A percentile compares a stretch with the other conserved stretches of the same genome.
These are phyloP conservation scores for Diatrype stigma DNA, from an alignment of 2,329 filamentous ascomycete genomes.

Conservation along the genomic window DNA sequence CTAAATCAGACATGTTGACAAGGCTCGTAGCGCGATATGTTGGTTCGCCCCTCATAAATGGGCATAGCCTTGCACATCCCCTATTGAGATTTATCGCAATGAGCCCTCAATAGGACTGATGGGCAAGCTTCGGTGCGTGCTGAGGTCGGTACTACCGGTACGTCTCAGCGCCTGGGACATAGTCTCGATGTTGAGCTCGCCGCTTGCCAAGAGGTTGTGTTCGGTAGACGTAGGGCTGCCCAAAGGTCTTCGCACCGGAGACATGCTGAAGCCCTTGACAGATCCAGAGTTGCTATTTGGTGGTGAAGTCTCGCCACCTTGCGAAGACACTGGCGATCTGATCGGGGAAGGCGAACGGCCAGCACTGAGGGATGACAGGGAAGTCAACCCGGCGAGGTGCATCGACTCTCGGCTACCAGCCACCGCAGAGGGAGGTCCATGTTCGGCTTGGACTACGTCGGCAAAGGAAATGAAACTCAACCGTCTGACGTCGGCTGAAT, in stretches of 20 bases:
- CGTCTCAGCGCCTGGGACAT: constrained; percentile 86
- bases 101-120: constrained; percentile 52
- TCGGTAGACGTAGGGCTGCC: constrained; percentile 59
- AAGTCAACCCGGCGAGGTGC: constrained; percentile 64
- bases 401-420: constrained; percentile 63
- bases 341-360: constrained; percentile 78
- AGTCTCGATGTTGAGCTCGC: constrained; percentile 85
- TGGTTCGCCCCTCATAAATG: constrained; percentile 2
- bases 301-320: constrained; percentile 63
- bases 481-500: constrained; percentile 73
- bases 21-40: constrained; percentile 2
- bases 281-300: constrained; percentile 73
- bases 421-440: constrained; percentile 52
- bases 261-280: constrained; percentile 69
- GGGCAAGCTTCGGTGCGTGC: constrained; percentile 50
- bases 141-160: constrained; percentile 78
- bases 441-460: constrained; percentile 85
- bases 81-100: constrained; percentile 17
- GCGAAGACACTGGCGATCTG: constrained; percentile 72
- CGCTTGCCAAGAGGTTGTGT: constrained; percentile 47
- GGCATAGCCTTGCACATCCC: background rate
- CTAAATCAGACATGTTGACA: background rate
- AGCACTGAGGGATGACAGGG: constrained; percentile 44
- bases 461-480: constrained; percentile 96
- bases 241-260: constrained; percentile 56